Evolutionary conservation across 495 filamentous ascomycete species (phyloP).

Genomic region (Achaetomiella virescens): DNA sequence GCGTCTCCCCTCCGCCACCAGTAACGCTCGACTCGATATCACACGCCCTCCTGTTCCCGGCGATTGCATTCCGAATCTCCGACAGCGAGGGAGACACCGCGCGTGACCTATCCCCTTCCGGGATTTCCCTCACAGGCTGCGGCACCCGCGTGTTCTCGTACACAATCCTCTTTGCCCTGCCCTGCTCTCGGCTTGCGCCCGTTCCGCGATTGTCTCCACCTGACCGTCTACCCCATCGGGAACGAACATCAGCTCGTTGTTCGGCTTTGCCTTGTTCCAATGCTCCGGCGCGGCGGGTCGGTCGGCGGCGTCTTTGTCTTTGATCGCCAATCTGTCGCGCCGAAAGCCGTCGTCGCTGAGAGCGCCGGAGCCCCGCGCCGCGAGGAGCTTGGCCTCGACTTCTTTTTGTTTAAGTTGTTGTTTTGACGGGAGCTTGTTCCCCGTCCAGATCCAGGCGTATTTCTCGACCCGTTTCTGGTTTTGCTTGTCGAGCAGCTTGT

Average conservation of each 20-base stretch:
- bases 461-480: conserved; percentile 76
- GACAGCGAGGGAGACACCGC: conserved; percentile 79
- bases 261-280: conserved; percentile 59
- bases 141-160: conserved; percentile 79
- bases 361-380: conserved; percentile 21
- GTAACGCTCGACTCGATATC: conserved; percentile 60
- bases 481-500: conserved; percentile 84
- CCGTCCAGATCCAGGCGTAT: conserved; percentile 79
- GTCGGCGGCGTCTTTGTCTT: conserved; percentile 50
- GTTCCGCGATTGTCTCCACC: conserved; percentile 59
- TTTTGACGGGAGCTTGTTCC: conserved; percentile 82
- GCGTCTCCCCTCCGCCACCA: conserved; percentile 65
- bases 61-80: conserved; percentile 79
- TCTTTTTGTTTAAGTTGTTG: conserved; percentile 77
- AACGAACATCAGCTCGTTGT: conserved; percentile 84
- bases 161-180: conserved; percentile 71
- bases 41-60: conserved; percentile 58
- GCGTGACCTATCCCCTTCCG: conserved; percentile 27
- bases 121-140: conserved; percentile 26
- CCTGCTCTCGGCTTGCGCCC: conserved; percentile 60
- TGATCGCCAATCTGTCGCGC: conserved; percentile 50
- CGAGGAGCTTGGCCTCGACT: conserved; percentile 56
- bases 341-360: conserved; percentile 46
- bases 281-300: conserved; percentile 72
- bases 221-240: conserved; percentile 67